Evolutionary conservation across 1,284 basidiomycete species (phyloP).

Genomic region (Heterobasidion occidentale): DNA sequence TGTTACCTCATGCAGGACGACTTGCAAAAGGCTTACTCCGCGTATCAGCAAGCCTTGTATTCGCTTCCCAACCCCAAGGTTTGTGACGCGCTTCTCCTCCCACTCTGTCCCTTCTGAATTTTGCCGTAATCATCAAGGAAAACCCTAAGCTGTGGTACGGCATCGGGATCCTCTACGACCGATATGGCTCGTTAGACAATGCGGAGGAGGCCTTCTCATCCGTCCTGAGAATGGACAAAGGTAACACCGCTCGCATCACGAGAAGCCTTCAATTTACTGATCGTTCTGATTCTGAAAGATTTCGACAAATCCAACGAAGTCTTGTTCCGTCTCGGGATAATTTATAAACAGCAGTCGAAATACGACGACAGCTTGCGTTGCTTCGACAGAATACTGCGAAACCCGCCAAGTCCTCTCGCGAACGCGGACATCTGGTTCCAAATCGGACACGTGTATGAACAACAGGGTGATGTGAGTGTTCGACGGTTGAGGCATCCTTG

Average conservation of each 20-base stretch:
- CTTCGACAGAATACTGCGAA: slow-evolving; percentile 94
- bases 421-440: slow-evolving; percentile 99
- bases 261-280: not conserved
- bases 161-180: slow-evolving; percentile 97
- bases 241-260: slow-evolving; percentile 32
- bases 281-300: not conserved
- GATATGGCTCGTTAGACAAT: slow-evolving; percentile 96
- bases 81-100: slow-evolving; percentile 9
- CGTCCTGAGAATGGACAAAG: slow-evolving; percentile 94
- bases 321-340: slow-evolving; percentile 95
- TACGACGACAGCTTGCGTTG: slow-evolving; percentile 81
- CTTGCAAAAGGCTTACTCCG: slow-evolving; percentile 96
- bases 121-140: slow-evolving; percentile 40
- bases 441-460: slow-evolving; percentile 97
- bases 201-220: slow-evolving; percentile 98
- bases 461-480: slow-evolving; percentile 82
- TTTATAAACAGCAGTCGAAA: slow-evolving; percentile 98
- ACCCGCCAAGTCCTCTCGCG: slow-evolving; percentile 91
- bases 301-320: slow-evolving; percentile 96
- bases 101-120: slow-evolving; percentile 3
- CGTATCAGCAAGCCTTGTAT: slow-evolving; percentile 98
- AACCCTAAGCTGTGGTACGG: slow-evolving; percentile 99
- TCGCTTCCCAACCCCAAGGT: slow-evolving; percentile 94
- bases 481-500: not conserved
- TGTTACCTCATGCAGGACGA: slow-evolving; percentile 99